Evolutionary conservation across 2,329 filamentous ascomycete species (phyloP).

Genomic region (Scedosporium minutisporum): DNA sequence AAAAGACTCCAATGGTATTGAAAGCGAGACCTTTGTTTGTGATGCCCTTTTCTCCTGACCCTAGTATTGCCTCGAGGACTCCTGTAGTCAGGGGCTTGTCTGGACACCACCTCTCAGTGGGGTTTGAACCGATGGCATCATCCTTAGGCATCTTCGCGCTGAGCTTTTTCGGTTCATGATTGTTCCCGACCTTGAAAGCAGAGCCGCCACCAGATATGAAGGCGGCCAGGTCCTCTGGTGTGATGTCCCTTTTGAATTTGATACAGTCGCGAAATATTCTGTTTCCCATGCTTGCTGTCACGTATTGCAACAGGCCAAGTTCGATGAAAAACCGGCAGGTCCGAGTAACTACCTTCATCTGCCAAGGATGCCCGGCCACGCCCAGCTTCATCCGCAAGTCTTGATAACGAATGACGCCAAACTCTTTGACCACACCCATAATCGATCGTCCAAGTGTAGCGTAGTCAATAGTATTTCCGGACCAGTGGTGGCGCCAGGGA

Average conservation of each 20-base stretch:
- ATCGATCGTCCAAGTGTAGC: slow-evolving; percentile 47
- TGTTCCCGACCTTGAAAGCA: slow-evolving; percentile 36
- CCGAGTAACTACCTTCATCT: slow-evolving; percentile 51
- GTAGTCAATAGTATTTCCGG: slow-evolving; percentile 48
- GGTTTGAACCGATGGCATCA: not conserved
- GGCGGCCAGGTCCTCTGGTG: slow-evolving; percentile 30
- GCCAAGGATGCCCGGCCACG: slow-evolving; percentile 42
- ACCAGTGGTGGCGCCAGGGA: slow-evolving; percentile 47
- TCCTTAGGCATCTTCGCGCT: not conserved
- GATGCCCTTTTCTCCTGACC: slow-evolving; percentile 21
- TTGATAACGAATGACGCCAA: slow-evolving; percentile 46
- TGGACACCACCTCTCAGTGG: slow-evolving; percentile 11
- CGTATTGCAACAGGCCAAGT: slow-evolving; percentile 45
- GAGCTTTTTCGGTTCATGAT: slow-evolving; percentile 1
- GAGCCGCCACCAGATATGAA: slow-evolving; percentile 28
- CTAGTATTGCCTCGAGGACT: slow-evolving; percentile 23
- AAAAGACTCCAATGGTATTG: slow-evolving; percentile 24
- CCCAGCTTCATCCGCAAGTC: slow-evolving; percentile 51
- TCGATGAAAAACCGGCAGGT: slow-evolving; percentile 48
- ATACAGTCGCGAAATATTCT: slow-evolving; percentile 53
- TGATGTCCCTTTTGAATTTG: slow-evolving; percentile 47
- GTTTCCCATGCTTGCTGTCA: slow-evolving; percentile 43
- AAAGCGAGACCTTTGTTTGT: slow-evolving; percentile 25
- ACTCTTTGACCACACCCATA: slow-evolving; percentile 46
- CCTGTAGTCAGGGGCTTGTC: slow-evolving; percentile 24